These are phyloP conservation scores for Myrica gale DNA, from an alignment of 306 rosid genomes.

Conservation along the genomic window DNA sequence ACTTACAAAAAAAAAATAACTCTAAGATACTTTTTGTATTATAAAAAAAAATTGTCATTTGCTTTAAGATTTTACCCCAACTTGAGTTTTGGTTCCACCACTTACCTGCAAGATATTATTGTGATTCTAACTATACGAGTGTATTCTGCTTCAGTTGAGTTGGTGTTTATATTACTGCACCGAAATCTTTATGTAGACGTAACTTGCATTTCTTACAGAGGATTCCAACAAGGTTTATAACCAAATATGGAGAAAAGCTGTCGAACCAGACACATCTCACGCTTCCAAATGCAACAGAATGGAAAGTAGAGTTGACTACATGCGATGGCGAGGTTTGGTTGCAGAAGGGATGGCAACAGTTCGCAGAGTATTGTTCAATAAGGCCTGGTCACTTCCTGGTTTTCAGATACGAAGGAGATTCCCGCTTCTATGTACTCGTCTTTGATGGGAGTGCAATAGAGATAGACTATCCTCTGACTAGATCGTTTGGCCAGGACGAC, in stretches of 20 bases:
- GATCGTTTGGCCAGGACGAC: not conserved
- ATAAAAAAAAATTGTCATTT: too few relatives aligned
- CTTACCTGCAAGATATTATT: too few relatives aligned
- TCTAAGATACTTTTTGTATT: too few relatives aligned
- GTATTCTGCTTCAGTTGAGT: too few relatives aligned
- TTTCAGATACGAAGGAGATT: constrained; percentile 28
- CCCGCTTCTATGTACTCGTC: constrained; percentile 24
- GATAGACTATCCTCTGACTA: constrained; percentile 28
- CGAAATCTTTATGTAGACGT: not conserved
- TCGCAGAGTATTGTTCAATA: constrained; percentile 2
- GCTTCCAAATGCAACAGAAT: constrained; percentile 18
- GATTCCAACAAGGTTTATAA: constrained; percentile 2
- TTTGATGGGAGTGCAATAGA: constrained; percentile 27
- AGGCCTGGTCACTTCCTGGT: not conserved
- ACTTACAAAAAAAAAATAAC: too few relatives aligned
- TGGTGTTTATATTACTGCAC: not conserved
- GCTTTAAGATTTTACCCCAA: too few relatives aligned
- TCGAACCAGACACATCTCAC: not conserved
- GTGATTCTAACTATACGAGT: too few relatives aligned
- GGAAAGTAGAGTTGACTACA: constrained; percentile 4
- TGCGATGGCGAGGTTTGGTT: constrained; percentile 14
- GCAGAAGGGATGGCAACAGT: constrained; percentile 23
- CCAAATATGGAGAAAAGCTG: constrained; percentile 1
- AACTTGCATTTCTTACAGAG: constrained; percentile 1
- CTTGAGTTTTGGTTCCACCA: too few relatives aligned